These are phyloP conservation scores for Phylloporus sp. DNA, from an alignment of 768 basidiomycete species.

Conservation along the genomic window DNA sequence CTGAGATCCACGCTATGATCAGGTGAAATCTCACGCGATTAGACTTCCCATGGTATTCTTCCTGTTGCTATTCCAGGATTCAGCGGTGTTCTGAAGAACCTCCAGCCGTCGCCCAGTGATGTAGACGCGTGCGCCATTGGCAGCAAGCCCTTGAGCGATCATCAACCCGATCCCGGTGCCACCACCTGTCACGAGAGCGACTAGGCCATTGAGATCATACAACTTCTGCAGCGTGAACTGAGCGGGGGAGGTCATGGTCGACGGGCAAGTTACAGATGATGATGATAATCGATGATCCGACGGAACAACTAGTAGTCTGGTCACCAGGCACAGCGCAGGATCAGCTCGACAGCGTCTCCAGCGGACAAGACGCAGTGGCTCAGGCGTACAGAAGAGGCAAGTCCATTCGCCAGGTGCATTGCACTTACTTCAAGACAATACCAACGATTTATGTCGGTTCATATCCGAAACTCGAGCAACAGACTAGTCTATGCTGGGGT, in stretches of 20 bases:
- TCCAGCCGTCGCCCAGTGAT: slow-evolving; percentile 67
- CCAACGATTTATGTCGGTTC: slow-evolving; percentile 2
- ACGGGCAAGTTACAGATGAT: neutral
- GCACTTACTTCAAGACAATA: neutral
- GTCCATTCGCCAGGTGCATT: neutral
- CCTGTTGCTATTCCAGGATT: slow-evolving; percentile 40
- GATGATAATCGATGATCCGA: too few relatives aligned
- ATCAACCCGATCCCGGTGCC: slow-evolving; percentile 56
- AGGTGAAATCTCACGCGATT: slow-evolving; percentile 48
- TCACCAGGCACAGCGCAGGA: neutral
- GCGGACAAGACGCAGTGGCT: too few relatives aligned
- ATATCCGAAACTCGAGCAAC: neutral
- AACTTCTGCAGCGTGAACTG: slow-evolving; percentile 27
- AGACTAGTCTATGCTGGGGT: slow-evolving; percentile 2
- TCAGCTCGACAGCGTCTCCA: too few relatives aligned
- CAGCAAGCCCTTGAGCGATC: slow-evolving; percentile 69
- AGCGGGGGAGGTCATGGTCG: slow-evolving; percentile 21
- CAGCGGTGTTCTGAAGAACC: slow-evolving; percentile 54
- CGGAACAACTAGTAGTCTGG: too few relatives aligned
- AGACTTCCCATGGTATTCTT: slow-evolving; percentile 41
- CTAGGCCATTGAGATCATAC: slow-evolving; percentile 52
- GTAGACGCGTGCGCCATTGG: slow-evolving; percentile 77
- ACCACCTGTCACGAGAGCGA: slow-evolving; percentile 47
- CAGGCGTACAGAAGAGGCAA: too few relatives aligned
- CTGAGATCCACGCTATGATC: neutral